Evolutionary conservation across 2,329 filamentous ascomycete genomes (phyloP).

Genomic region (Taxawa tesnikishii): DNA sequence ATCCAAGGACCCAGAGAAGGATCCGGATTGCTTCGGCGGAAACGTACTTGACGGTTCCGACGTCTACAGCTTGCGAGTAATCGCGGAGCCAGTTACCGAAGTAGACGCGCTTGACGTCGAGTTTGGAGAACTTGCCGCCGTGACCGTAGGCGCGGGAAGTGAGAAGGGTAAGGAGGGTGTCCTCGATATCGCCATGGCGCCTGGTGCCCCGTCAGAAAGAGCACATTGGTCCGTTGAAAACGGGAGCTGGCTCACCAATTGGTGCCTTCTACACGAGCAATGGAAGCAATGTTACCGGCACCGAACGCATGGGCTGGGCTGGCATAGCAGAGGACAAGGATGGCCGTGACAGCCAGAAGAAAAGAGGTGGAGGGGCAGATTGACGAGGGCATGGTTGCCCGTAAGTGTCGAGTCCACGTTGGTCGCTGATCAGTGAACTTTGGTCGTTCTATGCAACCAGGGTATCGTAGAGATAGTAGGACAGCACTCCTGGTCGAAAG

Average conservation of each 20-base stretch:
- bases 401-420: no score
- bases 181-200: conserved; percentile 41
- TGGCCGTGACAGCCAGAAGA: conserved; percentile 1
- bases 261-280: conserved; percentile 31
- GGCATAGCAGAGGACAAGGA: conserved; percentile 8
- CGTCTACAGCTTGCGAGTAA: conserved; percentile 43
- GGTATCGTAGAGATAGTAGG: no score
- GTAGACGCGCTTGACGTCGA: conserved; percentile 21
- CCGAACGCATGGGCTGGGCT: conserved; percentile 29
- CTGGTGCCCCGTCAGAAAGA: background rate
- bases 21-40: conserved; percentile 41
- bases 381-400: background rate
- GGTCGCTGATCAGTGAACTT: no score
- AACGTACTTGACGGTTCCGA: conserved; percentile 40
- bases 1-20: conserved; percentile 38
- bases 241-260: conserved; percentile 24
- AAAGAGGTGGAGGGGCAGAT: conserved; percentile 1
- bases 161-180: conserved; percentile 25
- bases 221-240: background rate
- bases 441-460: no score
- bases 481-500: no score
- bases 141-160: conserved; percentile 6
- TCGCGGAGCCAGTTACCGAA: conserved; percentile 36
- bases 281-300: conserved; percentile 34
- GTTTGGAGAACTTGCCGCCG: conserved; percentile 24